Percentiles rank a stretch among this genome's conserved stretches.
phyloP scores from a whole-genome alignment of 768 basidiomycete species.

The Brasilioporus rufonigricans region DNA sequence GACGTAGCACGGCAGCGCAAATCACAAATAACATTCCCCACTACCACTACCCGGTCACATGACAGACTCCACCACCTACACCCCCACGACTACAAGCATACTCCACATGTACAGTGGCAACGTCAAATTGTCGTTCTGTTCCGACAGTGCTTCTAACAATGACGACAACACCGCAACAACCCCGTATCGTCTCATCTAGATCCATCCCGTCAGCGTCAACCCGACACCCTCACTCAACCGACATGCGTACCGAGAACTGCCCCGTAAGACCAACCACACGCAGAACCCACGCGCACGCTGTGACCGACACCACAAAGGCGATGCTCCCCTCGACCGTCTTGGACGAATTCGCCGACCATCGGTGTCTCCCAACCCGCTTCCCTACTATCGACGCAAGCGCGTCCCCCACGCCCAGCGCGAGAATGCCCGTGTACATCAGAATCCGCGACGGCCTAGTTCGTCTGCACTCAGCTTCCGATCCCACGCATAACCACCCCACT shows the following conservation, averaged over 20 bases:
- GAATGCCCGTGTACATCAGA: conserved; percentile 77
- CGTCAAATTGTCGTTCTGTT: conserved; percentile 97
- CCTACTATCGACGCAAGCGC: conserved; percentile 93
- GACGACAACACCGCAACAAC: conserved; percentile 62
- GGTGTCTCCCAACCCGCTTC: conserved; percentile 71
- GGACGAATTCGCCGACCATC: conserved; percentile 80
- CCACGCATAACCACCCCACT: conserved; percentile 29
- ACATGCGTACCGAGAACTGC: conserved; percentile 67
- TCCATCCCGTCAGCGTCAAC: conserved; percentile 19
- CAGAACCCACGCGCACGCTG: conserved; percentile 66
- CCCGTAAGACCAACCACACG: conserved; percentile 69
- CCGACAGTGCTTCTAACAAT: conserved; percentile 85
- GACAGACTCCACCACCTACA: conserved; percentile 15
- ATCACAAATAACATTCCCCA: conserved; percentile 11
- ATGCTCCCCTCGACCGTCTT: conserved; percentile 93
- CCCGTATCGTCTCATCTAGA: conserved; percentile 65
- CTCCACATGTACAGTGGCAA: conserved; percentile 97
- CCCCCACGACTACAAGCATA: conserved; percentile 61
- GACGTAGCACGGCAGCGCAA: not conserved
- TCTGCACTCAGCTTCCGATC: conserved; percentile 3
- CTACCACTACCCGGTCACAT: conserved; percentile 27
- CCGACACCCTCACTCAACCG: not conserved
- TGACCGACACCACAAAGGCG: conserved; percentile 74
- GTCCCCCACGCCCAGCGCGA: conserved; percentile 91
- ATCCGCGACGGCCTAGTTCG: conserved; percentile 45